Evolutionary conservation across 2,329 filamentous ascomycete genomes (phyloP).

Genomic region (Rosellinia necatrix): DNA sequence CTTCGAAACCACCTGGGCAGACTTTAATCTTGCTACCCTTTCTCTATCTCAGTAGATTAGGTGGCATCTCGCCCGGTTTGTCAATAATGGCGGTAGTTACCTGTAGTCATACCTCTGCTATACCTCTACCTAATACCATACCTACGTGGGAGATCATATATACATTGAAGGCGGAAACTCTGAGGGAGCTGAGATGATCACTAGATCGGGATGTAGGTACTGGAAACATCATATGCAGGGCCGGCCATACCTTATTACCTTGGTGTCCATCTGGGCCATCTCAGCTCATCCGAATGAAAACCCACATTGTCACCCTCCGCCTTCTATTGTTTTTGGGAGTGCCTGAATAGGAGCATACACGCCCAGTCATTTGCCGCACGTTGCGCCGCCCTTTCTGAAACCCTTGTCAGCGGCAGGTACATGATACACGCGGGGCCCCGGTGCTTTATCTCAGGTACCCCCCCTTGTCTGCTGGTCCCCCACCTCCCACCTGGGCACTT

Average conservation of each 20-base stretch:
- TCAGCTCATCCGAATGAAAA: slow-evolving; percentile 19
- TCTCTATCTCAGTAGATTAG: no score
- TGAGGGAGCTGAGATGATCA: slow-evolving; percentile 18
- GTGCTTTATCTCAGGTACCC: slow-evolving; percentile 18
- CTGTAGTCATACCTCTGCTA: no score
- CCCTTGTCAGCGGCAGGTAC: slow-evolving; percentile 8
- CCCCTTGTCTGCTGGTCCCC: background rate
- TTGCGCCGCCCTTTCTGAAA: slow-evolving; percentile 14
- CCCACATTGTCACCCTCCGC: slow-evolving; percentile 19
- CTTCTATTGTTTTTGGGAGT: background rate
- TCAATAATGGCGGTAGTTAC: no score
- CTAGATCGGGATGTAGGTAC: slow-evolving; percentile 18
- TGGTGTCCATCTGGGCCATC: no score
- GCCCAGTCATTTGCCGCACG: slow-evolving; percentile 16
- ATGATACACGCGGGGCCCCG: background rate
- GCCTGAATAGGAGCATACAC: slow-evolving; percentile 7
- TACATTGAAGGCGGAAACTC: background rate
- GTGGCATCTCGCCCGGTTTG: no score
- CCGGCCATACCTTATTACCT: no score
- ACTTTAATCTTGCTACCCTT: no score
- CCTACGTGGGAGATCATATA: no score
- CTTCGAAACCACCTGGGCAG: no score
- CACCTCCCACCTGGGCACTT: slow-evolving; percentile 12
- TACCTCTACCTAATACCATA: no score
- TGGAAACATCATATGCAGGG: slow-evolving; percentile 10